Percentiles rank a stretch among this genome's conserved stretches.
Conservation (phyloP, 2,329 filamentous ascomycete species). For the Diaporthe sp. region DNA sequence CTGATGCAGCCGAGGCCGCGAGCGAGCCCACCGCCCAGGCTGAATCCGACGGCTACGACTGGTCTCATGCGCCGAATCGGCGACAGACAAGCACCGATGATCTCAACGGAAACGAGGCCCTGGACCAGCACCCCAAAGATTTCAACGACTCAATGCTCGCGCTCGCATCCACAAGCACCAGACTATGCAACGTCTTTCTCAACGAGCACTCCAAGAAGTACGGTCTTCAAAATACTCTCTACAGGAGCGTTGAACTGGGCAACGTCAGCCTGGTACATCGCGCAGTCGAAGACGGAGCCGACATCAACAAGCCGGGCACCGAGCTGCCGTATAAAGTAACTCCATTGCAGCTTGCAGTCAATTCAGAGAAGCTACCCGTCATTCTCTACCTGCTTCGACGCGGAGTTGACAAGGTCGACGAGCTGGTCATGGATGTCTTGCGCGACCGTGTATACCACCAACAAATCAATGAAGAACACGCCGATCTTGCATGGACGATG, state of each 20-base stretch:
- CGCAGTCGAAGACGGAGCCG: neutral
- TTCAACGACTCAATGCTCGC: neutral
- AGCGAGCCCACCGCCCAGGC: too few species aligned
- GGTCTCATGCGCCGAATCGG: too few species aligned
- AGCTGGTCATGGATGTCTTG: neutral
- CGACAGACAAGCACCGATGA: too few species aligned
- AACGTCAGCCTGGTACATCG: neutral
- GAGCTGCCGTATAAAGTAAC: fast-evolving
- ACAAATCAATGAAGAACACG: too few species aligned
- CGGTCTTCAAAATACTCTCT: neutral
- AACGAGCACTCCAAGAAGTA: neutral
- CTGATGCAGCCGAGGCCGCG: neutral
- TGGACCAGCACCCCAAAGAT: too few species aligned
- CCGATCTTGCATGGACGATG: too few species aligned
- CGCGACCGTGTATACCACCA: neutral
- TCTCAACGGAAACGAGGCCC: too few species aligned
- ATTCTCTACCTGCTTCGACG: neutral
- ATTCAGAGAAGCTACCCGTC: neutral
- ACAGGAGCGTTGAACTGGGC: neutral
- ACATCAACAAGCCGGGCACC: neutral
- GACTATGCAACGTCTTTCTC: neutral
- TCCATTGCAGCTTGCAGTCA: neutral
- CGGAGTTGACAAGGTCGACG: neutral
- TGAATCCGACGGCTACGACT: too few species aligned
- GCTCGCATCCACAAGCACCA: neutral